phyloP scores from a whole-genome alignment of 441 rosid genomes.

The Pelargonium cotyledonis region DNA sequence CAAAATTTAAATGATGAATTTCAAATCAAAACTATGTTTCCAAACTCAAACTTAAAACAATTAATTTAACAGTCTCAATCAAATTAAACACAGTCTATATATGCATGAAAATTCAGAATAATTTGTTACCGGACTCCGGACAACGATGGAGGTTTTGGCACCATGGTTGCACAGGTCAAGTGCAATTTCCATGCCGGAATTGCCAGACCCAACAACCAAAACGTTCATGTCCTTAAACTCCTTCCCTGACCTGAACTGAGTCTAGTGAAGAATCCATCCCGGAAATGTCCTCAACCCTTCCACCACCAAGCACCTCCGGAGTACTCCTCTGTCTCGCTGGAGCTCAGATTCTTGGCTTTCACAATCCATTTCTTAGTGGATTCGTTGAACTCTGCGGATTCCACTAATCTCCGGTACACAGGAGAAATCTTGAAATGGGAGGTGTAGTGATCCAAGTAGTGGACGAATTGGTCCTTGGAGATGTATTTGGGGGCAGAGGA shows the following conservation, averaged over 20 bases:
- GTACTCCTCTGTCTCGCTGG: constrained; percentile 38
- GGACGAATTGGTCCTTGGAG: constrained; percentile 34
- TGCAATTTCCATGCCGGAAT: constrained; percentile 68
- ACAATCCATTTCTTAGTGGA: constrained; percentile 32
- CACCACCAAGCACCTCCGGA: constrained; percentile 43
- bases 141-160: constrained; percentile 38
- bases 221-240: constrained; percentile 31
- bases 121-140: constrained; percentile 46
- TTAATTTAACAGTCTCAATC: too few species aligned
- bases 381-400: constrained; percentile 32
- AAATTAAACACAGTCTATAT: too few species aligned
- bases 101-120: too few species aligned
- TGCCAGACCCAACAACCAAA: constrained; percentile 60
- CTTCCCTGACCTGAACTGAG: constrained; percentile 35
- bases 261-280: constrained; percentile 47
- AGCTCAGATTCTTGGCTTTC: constrained; percentile 26
- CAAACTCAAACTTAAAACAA: too few species aligned
- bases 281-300: constrained; percentile 41
- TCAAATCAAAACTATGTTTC: too few species aligned
- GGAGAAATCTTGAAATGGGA: constrained; percentile 38
- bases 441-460: constrained; percentile 46
- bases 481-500: constrained; percentile 23
- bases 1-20: too few species aligned
- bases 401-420: constrained; percentile 38
- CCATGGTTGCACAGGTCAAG: constrained; percentile 44